These are phyloP conservation scores for Populus alba DNA, from an alignment of 345 rosid genomes.

Conservation along the genomic window DNA sequence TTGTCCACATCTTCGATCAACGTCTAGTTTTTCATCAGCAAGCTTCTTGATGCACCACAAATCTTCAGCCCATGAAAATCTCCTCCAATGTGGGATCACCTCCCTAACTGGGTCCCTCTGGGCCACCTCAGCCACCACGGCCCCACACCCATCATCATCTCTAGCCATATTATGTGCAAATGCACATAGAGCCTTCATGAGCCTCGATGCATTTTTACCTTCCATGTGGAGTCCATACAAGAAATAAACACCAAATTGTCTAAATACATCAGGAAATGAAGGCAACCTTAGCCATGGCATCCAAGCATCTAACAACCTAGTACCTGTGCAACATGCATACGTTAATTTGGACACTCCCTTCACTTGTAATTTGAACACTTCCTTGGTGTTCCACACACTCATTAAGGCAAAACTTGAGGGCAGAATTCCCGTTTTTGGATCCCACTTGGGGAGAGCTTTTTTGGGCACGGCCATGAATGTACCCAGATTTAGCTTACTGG, in stretches of 20 bases:
- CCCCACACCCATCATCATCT: constrained; percentile 65
- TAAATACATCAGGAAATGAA: constrained; percentile 65
- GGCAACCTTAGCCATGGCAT: constrained; percentile 69
- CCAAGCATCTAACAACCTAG: constrained; percentile 58
- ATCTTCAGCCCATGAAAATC: constrained; percentile 60
- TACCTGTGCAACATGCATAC: constrained; percentile 48
- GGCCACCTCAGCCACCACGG: constrained; percentile 57
- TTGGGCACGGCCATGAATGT: constrained; percentile 63
- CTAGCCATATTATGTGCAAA: constrained; percentile 64
- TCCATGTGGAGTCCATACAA: constrained; percentile 65
- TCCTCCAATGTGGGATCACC: constrained; percentile 71
- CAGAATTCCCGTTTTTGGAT: constrained; percentile 32
- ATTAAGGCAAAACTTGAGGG: constrained; percentile 48
- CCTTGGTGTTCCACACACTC: constrained; percentile 76
- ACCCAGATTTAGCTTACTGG: constrained; percentile 50
- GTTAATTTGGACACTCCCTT: constrained; percentile 55
- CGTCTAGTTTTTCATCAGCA: not conserved
- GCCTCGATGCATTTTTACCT: constrained; percentile 46
- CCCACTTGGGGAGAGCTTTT: constrained; percentile 28
- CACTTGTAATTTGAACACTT: constrained; percentile 55
- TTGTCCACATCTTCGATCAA: constrained; percentile 17
- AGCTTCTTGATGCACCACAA: constrained; percentile 71
- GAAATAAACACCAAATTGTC: constrained; percentile 58
- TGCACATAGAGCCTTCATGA: constrained; percentile 54
- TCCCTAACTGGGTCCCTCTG: constrained; percentile 47